Evolutionary conservation across 2,329 filamentous ascomycete genomes (phyloP), one percentile per base, ranked within the genome.

Genomic region (Lasiodiplodia citricola): DNA sequence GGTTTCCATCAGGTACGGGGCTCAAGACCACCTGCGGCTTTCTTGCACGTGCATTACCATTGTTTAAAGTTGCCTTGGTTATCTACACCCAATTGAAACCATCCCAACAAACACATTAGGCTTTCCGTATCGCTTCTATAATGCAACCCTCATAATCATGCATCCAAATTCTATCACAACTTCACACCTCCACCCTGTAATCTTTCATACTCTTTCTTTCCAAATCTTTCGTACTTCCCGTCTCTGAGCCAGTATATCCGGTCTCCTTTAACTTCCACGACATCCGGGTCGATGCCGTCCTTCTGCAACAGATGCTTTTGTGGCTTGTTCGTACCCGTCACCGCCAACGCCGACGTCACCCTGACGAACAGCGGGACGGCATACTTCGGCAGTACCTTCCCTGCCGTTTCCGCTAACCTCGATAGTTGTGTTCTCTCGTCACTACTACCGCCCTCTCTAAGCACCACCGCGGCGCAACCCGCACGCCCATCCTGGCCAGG

Each of bases 251-350:
- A 68, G 23, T 68, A 63, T 16, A 68, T 14, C 37, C 66, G 51
- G 28, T 77, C 28, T 77, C 77, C 21, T 75, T 71, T 37, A 76
- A 69, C 70, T 84, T 82, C 16, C 75, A 80, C 21, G 84, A 77
- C 68, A 82, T 83, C 76, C 4, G 87, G 85, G 75, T 92, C 86
- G 16, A 92, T 86, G 0, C 90, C 91, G 71, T 92, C 89, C 56
- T 87, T 86, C 73, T 90, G 84, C 56, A 93, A 80, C 0, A 89
- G 89, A 1, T 90, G 86, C 77, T 94, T 94, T 75, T 93, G 92
- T 79, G 93, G 91, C 80, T 94, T 94, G 77, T 93, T 91, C 73
- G 93, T 94, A 75, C 92, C 89, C 73, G 88, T 91, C 6, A 90
- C 87, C 31, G 84, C 87, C 68, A 86, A 83, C 44, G 82, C 82